These are phyloP conservation scores for Curvularia hawaiiensis DNA, from an alignment of 2,329 filamentous ascomycete genomes.

Conservation along the genomic window DNA sequence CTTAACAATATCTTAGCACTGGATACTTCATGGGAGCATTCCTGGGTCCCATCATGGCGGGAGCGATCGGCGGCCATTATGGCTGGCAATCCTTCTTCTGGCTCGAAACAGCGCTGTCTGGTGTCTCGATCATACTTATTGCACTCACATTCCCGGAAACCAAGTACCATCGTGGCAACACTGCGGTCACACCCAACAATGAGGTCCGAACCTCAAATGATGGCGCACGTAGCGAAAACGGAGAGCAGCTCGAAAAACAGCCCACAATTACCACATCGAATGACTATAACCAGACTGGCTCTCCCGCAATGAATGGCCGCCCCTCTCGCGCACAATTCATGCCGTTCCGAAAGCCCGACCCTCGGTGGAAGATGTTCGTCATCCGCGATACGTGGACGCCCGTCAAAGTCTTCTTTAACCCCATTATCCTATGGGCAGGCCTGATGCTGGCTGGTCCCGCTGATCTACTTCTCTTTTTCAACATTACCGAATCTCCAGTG, in stretches of 20 bases:
- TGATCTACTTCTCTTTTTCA: slow-evolving; percentile 55
- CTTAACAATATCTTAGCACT: slow-evolving; percentile 32
- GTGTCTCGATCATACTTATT: slow-evolving; percentile 48
- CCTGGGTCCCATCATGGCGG: slow-evolving; percentile 52
- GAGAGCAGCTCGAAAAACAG: slow-evolving; percentile 37
- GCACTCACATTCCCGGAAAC: slow-evolving; percentile 52
- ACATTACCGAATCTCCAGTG: slow-evolving; percentile 57
- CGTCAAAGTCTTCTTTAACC: slow-evolving; percentile 52
- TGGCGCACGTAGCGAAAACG: slow-evolving; percentile 2
- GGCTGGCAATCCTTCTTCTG: slow-evolving; percentile 56
- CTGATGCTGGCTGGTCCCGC: slow-evolving; percentile 45
- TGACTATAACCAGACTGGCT: slow-evolving; percentile 30
- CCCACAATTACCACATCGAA: slow-evolving; percentile 19
- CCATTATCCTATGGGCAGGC: slow-evolving; percentile 49
- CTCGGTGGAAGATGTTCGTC: slow-evolving; percentile 49
- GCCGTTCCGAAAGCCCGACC: slow-evolving; percentile 46
- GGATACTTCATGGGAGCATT: slow-evolving; percentile 52
- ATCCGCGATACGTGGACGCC: slow-evolving; percentile 50
- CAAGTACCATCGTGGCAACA: slow-evolving; percentile 44
- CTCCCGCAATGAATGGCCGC: slow-evolving; percentile 39
- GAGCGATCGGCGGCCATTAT: slow-evolving; percentile 48
- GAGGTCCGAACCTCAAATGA: background rate
- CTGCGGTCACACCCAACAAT: background rate
- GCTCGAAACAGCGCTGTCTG: slow-evolving; percentile 49
- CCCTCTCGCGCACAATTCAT: slow-evolving; percentile 49